Evolutionary conservation across 805 yeast genomes (phyloP), one percentile per base, ranked within the genome.

Genomic region (Wickerhamiella kurtzmanii): DNA sequence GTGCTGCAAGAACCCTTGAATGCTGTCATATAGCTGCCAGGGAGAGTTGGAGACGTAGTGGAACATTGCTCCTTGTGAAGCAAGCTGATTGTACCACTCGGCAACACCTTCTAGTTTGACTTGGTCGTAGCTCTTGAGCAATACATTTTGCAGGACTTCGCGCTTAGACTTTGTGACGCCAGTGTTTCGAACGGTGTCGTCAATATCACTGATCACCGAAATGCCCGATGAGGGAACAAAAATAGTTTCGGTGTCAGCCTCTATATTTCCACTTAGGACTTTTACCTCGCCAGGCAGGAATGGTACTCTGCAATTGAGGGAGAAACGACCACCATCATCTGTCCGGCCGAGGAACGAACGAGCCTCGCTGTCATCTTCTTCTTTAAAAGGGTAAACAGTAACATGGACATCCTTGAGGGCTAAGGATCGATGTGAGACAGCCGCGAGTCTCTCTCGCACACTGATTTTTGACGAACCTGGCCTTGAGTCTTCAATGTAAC

Each of bases 21-120:
- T 73, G 4, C 76, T 69, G 17, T 76, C 72, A 60, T 72, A 87
- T 20, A 92, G 65, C 62, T 92, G 97, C 77, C 94, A 83, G 0
- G 99, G 99, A 1, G 94, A 79, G 64, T 94, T 92, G 5, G 96
- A 88, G 2, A 94, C 97, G 61, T 89, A 94, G 61, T 88, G 95
- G 57, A 89, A 77, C n/a, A 77, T 68, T 2, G 79, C 71, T 39
- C 77, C 71, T 11, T 70, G 60, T 37, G 58, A 64, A 15, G 62
- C 62, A 36, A 88, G 59, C n/a, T 66, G 64, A 6, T 68, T 67
- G 58, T 76, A 85, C 87, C 95, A 86, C 35, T 71, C 69, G 2
- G 82, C 72, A 22, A 92, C 80, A 2, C 84, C 80, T 0, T 85
- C 80, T 18, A 92, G 75, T 44, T 70, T 72, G 76, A 94, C 80